Evolutionary conservation across 2,329 filamentous ascomycete genomes (phyloP).

Genomic region (Penicillium sp.): DNA sequence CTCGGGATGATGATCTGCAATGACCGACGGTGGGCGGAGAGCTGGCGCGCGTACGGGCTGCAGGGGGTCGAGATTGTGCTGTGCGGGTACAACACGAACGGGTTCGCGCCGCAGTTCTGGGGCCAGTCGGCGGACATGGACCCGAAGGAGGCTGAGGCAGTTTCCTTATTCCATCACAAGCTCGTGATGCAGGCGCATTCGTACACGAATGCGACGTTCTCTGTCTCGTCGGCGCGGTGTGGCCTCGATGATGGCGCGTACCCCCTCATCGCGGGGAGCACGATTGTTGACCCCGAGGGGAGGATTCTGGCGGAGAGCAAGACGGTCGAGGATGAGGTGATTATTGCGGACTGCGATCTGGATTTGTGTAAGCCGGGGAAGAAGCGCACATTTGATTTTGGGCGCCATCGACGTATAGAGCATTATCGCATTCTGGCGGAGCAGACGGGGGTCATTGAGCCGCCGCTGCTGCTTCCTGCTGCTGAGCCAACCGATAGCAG

Average conservation of each 20-base stretch:
- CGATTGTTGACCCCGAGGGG: conserved; percentile 56
- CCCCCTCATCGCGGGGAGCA: conserved; percentile 55
- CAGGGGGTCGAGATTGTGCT: conserved; percentile 56
- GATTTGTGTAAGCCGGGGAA: conserved; percentile 50
- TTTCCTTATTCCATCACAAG: conserved; percentile 58
- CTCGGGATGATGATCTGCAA: conserved; percentile 63
- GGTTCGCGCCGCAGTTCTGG: conserved; percentile 54
- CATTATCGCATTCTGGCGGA: conserved; percentile 34
- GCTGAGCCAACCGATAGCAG: background rate
- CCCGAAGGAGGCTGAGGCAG: conserved; percentile 50
- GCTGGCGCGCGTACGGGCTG: conserved; percentile 58
- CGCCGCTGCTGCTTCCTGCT: conserved; percentile 31
- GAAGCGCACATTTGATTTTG: conserved; percentile 40
- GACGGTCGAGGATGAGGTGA: conserved; percentile 55
- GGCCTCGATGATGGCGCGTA: conserved; percentile 58
- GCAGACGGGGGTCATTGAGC: conserved; percentile 43
- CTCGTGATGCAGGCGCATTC: conserved; percentile 58
- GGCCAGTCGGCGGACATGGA: conserved; percentile 49
- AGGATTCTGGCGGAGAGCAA: conserved; percentile 56
- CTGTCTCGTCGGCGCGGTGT: conserved; percentile 55
- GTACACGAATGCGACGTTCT: conserved; percentile 60
- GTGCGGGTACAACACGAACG: conserved; percentile 59
- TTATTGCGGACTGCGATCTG: conserved; percentile 58
- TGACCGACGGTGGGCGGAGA: conserved; percentile 60
- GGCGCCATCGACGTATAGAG: conserved; percentile 36